phyloP scores from a whole-genome alignment of 805 yeast genomes.

The Candida ulmi region DNA sequence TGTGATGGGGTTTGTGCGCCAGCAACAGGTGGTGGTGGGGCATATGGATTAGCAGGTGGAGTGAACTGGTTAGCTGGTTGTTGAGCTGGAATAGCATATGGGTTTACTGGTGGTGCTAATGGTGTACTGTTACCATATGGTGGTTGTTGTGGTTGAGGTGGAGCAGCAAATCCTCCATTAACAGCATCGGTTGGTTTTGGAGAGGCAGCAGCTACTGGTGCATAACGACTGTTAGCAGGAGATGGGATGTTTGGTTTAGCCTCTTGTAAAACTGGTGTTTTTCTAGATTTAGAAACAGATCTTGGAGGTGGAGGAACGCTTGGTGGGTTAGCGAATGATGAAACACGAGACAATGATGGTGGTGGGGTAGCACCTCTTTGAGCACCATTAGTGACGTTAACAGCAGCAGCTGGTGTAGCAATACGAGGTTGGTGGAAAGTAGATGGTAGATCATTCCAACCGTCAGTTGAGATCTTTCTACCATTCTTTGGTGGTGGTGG shows the following conservation, averaged over 20 bases:
- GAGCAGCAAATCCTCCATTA: no score
- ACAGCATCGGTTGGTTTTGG: no score
- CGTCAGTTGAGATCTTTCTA: conserved; percentile 46
- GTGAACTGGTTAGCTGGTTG: conserved; percentile 8
- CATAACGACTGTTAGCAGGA: conserved; percentile 28
- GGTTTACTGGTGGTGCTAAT: conserved; percentile 22
- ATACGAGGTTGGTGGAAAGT: conserved; percentile 38
- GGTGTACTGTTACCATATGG: conserved; percentile 15
- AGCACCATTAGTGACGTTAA: conserved; percentile 13
- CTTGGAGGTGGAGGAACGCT: conserved; percentile 31
- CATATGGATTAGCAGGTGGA: conserved; percentile 4
- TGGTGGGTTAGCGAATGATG: conserved; percentile 23
- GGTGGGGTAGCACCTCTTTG: conserved; percentile 23
- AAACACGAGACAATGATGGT: conserved; percentile 12
- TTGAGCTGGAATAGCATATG: conserved; percentile 25
- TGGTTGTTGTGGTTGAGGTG: conserved; percentile 27
- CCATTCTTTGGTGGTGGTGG: conserved; percentile 25
- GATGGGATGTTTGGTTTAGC: conserved; percentile 21
- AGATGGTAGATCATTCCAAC: conserved; percentile 69
- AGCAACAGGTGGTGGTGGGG: conserved; percentile 5
- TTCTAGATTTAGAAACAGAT: conserved; percentile 23
- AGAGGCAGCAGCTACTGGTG: conserved; percentile 22
- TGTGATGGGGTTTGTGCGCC: neutral
- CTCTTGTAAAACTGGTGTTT: conserved; percentile 9
- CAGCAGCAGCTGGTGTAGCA: conserved; percentile 40